A percentile compares a stretch with the other conserved stretches of the same genome.
phyloP scores from a whole-genome alignment of 345 rosid species.

The Punica granatum region DNA sequence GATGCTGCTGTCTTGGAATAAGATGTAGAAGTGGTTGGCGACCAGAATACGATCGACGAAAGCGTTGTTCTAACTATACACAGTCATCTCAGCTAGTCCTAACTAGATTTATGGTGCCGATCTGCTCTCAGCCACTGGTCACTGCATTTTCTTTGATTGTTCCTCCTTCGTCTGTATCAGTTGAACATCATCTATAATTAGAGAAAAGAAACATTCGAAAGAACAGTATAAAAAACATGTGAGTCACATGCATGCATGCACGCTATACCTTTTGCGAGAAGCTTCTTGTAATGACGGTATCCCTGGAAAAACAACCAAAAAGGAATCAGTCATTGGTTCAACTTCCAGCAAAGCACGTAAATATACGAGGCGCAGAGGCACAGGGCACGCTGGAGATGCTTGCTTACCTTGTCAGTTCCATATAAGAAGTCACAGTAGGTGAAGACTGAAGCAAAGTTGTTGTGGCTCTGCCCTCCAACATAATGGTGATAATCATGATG shows the following conservation, averaged over 20 bases:
- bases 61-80: background rate
- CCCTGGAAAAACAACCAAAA: too few species aligned
- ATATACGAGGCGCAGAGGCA: too few species aligned
- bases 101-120: background rate
- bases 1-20: slow-evolving; percentile 2
- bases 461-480: too few species aligned
- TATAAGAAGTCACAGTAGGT: too few species aligned
- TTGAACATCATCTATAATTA: background rate
- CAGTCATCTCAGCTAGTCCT: background rate
- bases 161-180: slow-evolving; percentile 2
- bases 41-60: too few species aligned
- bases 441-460: too few species aligned
- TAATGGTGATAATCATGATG: too few species aligned
- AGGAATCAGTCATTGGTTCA: background rate
- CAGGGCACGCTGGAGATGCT: background rate
- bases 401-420: slow-evolving; percentile 80
- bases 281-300: slow-evolving; percentile 74
- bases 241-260: background rate
- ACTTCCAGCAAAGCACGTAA: background rate
- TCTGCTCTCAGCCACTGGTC: background rate
- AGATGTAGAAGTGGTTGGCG: background rate
- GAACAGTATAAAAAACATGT: background rate
- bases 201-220: background rate
- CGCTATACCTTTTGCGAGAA: slow-evolving; percentile 57
- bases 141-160: background rate